These are phyloP conservation scores for Fonsecaea monophora DNA, from an alignment of 2,329 filamentous ascomycete species.

Conservation along the genomic window DNA sequence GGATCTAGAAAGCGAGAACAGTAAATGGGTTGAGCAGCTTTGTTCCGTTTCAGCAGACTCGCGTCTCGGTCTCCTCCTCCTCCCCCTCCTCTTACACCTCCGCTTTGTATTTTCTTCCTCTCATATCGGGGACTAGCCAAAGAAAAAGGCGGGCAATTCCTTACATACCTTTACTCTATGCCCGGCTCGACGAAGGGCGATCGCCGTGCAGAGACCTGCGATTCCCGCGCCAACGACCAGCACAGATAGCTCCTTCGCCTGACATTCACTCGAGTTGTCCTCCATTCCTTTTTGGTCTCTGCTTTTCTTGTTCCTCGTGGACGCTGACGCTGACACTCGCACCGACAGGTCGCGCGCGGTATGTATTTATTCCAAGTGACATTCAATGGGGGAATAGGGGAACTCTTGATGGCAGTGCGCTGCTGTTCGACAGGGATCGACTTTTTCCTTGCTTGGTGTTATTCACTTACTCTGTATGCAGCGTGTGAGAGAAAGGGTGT, in stretches of 20 bases:
- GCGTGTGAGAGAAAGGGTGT: too few relatives aligned
- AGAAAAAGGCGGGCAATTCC: not conserved
- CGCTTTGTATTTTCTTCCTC: not conserved
- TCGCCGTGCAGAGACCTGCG: constrained; percentile 11
- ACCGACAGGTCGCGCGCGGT: too few relatives aligned
- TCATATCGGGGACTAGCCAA: not conserved
- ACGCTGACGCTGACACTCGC: not conserved
- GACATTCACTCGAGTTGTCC: not conserved
- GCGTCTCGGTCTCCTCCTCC: not conserved
- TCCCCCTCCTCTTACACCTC: not conserved
- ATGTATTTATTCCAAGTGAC: too few relatives aligned
- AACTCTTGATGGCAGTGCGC: too few relatives aligned
- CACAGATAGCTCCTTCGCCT: not conserved
- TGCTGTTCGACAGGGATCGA: too few relatives aligned
- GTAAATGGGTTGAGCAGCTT: too few relatives aligned
- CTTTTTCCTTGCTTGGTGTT: too few relatives aligned
- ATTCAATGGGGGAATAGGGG: too few relatives aligned
- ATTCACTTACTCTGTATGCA: too few relatives aligned
- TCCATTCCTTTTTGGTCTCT: not conserved
- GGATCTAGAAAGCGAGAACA: not conserved
- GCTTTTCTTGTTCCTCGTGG: not conserved
- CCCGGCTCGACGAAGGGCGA: constrained; percentile 12
- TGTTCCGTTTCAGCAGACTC: too few relatives aligned
- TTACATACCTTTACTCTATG: constrained; percentile 8
- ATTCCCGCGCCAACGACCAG: constrained; percentile 6